Percentiles rank a stretch among this genome's conserved stretches.
phyloP scores from a whole-genome alignment of 2,329 filamentous ascomycete species.

The Ceratocystiopsis brevicomis region DNA sequence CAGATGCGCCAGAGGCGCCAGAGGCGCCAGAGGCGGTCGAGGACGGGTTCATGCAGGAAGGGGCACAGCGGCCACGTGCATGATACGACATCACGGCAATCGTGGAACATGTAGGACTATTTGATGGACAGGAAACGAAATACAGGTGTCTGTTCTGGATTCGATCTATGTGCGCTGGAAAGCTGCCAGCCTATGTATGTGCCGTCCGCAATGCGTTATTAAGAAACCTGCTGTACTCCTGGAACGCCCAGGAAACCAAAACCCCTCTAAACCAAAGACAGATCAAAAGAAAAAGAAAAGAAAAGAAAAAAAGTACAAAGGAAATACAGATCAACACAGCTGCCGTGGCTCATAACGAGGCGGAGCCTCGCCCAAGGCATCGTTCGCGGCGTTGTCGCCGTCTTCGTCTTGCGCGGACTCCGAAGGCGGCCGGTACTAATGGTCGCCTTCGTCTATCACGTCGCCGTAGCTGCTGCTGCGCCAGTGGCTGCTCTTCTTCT shows the following conservation, averaged over 20 bases:
- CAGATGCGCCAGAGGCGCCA: slow-evolving; percentile 25
- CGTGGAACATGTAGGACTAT: slow-evolving; percentile 1
- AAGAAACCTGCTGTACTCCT: too few species aligned
- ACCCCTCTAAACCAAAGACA: background rate
- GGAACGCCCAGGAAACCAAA: background rate
- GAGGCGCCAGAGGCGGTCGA: slow-evolving; percentile 25
- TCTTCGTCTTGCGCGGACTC: too few species aligned
- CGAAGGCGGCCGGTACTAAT: slow-evolving; percentile 7
- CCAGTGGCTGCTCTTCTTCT: slow-evolving; percentile 14
- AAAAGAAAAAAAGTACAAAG: background rate
- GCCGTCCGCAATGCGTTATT: too few species aligned
- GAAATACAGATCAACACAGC: slow-evolving; percentile 1
- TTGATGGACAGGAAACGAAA: too few species aligned
- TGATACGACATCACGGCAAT: too few species aligned
- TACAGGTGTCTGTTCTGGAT: too few species aligned
- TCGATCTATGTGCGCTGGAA: too few species aligned
- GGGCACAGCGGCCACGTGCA: background rate
- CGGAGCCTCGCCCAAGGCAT: too few species aligned
- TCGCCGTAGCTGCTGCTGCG: slow-evolving; percentile 19
- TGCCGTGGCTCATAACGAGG: background rate
- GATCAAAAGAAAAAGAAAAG: background rate
- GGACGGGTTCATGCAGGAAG: slow-evolving; percentile 15
- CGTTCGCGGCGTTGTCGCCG: too few species aligned
- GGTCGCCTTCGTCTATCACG: slow-evolving; percentile 14
- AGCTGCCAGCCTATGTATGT: too few species aligned